phyloP scores from a whole-genome alignment of 2,329 filamentous ascomycete species.

The Harringtonia lauricola region DNA sequence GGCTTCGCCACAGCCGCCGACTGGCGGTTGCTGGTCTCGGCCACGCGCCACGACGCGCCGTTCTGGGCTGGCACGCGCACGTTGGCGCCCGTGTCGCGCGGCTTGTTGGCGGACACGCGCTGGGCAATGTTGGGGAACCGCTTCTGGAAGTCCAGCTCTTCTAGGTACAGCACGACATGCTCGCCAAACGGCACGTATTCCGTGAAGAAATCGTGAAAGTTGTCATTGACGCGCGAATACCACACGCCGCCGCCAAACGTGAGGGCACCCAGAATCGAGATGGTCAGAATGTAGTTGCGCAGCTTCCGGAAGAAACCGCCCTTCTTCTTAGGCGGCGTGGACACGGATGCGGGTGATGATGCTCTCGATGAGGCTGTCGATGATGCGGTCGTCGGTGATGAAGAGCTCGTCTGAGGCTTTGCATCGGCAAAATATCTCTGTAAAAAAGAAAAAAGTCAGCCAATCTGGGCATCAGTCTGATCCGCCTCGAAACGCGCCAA shows the following conservation, averaged over 20 bases:
- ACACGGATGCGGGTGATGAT: slow-evolving; percentile 24
- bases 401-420: slow-evolving; percentile 37
- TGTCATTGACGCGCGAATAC: slow-evolving; percentile 89
- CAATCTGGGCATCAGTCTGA: too few species aligned
- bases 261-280: slow-evolving; percentile 64
- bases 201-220: slow-evolving; percentile 97
- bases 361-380: slow-evolving; percentile 22
- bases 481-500: too few species aligned
- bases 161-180: slow-evolving; percentile 87
- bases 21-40: slow-evolving; percentile 52
- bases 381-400: slow-evolving; percentile 26
- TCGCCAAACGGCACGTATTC: slow-evolving; percentile 93
- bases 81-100: slow-evolving; percentile 50
- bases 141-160: slow-evolving; percentile 87
- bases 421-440: too few species aligned
- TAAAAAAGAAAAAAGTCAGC: too few species aligned
- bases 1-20: slow-evolving; percentile 15
- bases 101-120: slow-evolving; percentile 37
- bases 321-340: slow-evolving; percentile 34
- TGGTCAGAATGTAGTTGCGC: slow-evolving; percentile 63
- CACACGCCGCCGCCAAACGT: slow-evolving; percentile 83
- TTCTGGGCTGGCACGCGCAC: slow-evolving; percentile 79
- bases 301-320: slow-evolving; percentile 62
- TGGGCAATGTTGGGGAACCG: slow-evolving; percentile 51
- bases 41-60: slow-evolving; percentile 71